Evolutionary conservation across 192 early-diverging fungal species (phyloP).

Genomic region (Coemansia biformis): DNA sequence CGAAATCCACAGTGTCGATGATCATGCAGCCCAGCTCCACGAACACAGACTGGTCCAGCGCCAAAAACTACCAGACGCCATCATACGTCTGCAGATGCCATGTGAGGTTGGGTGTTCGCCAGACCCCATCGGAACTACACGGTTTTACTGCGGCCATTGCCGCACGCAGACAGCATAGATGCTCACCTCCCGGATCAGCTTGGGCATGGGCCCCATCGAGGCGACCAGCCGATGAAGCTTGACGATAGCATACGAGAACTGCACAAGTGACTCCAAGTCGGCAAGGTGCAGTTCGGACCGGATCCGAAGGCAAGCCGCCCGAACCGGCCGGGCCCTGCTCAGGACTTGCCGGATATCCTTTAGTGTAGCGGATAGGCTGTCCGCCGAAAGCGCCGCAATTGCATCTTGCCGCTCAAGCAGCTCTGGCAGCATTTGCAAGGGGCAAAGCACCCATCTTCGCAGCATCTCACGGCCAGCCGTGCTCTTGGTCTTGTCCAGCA

Average conservation of each 20-base stretch:
- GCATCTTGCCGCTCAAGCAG: conserved; percentile 31
- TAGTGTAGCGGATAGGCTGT: background rate
- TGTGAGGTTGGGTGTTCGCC: too few species aligned
- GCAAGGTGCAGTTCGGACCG: conserved; percentile 25
- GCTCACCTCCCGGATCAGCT: conserved; percentile 24
- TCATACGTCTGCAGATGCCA: too few species aligned
- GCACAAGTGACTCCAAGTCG: conserved; percentile 29
- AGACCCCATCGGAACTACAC: too few species aligned
- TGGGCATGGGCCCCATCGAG: conserved; percentile 9
- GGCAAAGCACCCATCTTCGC: conserved; percentile 23
- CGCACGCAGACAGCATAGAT: background rate
- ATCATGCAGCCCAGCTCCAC: conserved; percentile 20
- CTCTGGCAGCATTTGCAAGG: conserved; percentile 18
- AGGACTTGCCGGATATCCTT: conserved; percentile 11
- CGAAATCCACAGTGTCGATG: conserved; percentile 30
- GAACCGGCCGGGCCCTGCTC: conserved; percentile 16
- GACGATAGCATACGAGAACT: conserved; percentile 30
- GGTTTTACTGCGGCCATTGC: too few species aligned
- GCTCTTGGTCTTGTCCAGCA: conserved; percentile 36
- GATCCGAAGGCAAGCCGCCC: conserved; percentile 20
- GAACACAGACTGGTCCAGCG: conserved; percentile 18
- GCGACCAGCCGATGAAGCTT: conserved; percentile 18
- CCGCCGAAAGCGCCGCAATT: conserved; percentile 6
- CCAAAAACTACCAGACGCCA: conserved; percentile 11
- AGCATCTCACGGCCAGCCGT: conserved; percentile 28